Percentiles rank a stretch among this genome's conserved stretches.
Conservation (phyloP, 495 filamentous ascomycete species). For the Melanomma pulvis-pyrius region DNA sequence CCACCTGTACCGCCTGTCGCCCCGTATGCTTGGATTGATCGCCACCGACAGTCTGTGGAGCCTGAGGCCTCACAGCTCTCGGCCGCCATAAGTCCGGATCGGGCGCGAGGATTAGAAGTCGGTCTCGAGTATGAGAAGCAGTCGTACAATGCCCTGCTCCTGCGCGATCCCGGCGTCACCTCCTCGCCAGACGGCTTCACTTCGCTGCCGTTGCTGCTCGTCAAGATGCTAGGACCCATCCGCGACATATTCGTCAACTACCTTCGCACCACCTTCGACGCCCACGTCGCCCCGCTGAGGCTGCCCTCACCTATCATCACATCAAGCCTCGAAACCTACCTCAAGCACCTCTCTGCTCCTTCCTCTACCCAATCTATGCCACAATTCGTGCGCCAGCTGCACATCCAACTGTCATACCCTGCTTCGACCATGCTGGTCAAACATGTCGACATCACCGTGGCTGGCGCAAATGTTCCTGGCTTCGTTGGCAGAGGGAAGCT, state of each 20-base stretch:
- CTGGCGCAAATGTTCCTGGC: slow-evolving; percentile 33
- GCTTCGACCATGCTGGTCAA: slow-evolving; percentile 31
- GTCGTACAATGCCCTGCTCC: slow-evolving; percentile 40
- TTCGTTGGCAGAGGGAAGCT: slow-evolving; percentile 35
- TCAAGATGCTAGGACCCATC: slow-evolving; percentile 44
- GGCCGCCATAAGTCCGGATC: no score
- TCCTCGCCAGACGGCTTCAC: slow-evolving; percentile 36
- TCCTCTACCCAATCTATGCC: slow-evolving; percentile 28
- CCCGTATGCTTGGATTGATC: slow-evolving; percentile 41
- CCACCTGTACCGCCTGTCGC: slow-evolving; percentile 45
- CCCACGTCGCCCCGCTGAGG: slow-evolving; percentile 34
- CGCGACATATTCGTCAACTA: slow-evolving; percentile 44
- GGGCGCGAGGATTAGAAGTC: slow-evolving; percentile 39
- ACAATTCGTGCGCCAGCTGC: slow-evolving; percentile 33
- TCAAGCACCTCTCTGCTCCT: slow-evolving; percentile 17
- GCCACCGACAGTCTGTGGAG: slow-evolving; percentile 9
- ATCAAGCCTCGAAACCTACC: slow-evolving; percentile 36
- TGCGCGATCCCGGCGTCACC: slow-evolving; percentile 35
- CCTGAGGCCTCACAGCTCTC: no score
- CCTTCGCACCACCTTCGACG: slow-evolving; percentile 42
- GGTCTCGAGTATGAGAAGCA: slow-evolving; percentile 37
- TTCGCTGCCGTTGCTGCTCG: slow-evolving; percentile 41
- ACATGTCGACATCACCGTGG: slow-evolving; percentile 42
- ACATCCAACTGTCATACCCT: slow-evolving; percentile 42
- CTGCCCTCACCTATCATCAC: slow-evolving; percentile 38